Conservation (phyloP, 1,139 yeast species). For the Hanseniaspora sp. region DNA sequence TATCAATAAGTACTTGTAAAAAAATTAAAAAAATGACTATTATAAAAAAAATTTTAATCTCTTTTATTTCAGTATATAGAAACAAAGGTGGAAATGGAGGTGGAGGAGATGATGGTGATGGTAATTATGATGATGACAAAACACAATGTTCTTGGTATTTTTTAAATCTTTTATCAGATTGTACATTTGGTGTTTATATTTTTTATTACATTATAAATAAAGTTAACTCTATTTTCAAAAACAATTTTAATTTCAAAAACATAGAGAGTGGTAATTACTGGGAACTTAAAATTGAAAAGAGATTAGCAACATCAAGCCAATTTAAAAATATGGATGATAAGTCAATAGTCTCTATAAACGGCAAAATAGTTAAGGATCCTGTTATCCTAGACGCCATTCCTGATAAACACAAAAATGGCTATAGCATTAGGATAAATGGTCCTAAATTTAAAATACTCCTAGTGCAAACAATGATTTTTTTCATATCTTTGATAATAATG, state of each 20-base stretch:
- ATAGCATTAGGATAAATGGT: constrained; percentile 5
- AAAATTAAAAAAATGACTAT: constrained; percentile 17
- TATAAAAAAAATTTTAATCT: constrained; percentile 16
- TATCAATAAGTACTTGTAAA: not conserved
- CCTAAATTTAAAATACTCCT: constrained; percentile 9
- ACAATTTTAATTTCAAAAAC: constrained; percentile 37
- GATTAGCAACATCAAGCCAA: not conserved
- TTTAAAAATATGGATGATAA: constrained; percentile 42
- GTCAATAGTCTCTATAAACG: constrained; percentile 62
- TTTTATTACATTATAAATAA: constrained; percentile 45
- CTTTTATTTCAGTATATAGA: not conserved
- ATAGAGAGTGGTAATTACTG: constrained; percentile 72
- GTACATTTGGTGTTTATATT: constrained; percentile 89
- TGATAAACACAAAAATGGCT: constrained; percentile 7
- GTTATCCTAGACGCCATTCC: constrained; percentile 2
- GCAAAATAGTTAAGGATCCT: constrained; percentile 43
- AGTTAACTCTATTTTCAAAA: constrained; percentile 41
- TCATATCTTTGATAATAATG: constrained; percentile 42
- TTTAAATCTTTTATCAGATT: constrained; percentile 73
- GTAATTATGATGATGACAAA: constrained; percentile 30
- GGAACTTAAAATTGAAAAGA: constrained; percentile 16
- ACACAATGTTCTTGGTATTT: constrained; percentile 89
- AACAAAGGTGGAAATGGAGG: constrained; percentile 2
- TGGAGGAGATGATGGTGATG: too few species aligned
- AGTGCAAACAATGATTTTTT: constrained; percentile 10